These are phyloP conservation scores for Ceratocystis variospora DNA, from an alignment of 2,329 filamentous ascomycete genomes.

Conservation along the genomic window DNA sequence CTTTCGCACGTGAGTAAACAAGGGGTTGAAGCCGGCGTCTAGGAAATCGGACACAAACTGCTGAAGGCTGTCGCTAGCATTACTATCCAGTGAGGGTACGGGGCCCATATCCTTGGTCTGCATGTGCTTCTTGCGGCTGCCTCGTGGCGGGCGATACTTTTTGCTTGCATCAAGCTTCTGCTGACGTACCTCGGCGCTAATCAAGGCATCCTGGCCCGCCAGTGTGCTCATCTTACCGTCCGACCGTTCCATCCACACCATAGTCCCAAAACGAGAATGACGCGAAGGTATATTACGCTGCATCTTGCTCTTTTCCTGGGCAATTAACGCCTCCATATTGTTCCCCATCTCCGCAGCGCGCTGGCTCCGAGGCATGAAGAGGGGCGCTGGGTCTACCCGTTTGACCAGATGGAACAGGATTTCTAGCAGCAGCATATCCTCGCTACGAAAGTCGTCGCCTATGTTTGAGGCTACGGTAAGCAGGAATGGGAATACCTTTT, in stretches of 20 bases:
- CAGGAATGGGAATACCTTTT: conserved; percentile 77
- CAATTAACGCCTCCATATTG: conserved; percentile 61
- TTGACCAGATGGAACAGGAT: conserved; percentile 88
- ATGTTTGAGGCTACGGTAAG: conserved; percentile 84
- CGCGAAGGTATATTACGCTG: conserved; percentile 65
- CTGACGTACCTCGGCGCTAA: conserved; percentile 56
- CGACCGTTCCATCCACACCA: conserved; percentile 89
- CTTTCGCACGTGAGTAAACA: conserved; percentile 73
- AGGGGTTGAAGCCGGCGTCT: conserved; percentile 86
- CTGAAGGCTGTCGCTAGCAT: conserved; percentile 63
- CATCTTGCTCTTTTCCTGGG: conserved; percentile 73
- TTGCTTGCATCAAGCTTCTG: conserved; percentile 85
- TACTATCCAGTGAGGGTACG: conserved; percentile 52
- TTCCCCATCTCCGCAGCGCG: conserved; percentile 53
- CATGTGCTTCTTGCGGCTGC: conserved; percentile 45
- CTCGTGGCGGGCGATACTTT: conserved; percentile 71
- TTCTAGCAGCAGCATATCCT: conserved; percentile 83
- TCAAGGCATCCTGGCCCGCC: conserved; percentile 74
- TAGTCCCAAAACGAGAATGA: conserved; percentile 90
- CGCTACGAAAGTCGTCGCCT: conserved; percentile 78
- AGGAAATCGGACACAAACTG: conserved; percentile 85
- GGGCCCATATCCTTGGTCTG: conserved; percentile 64
- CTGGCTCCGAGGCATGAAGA: conserved; percentile 73
- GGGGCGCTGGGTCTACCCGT: conserved; percentile 65
- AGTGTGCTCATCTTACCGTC: conserved; percentile 74